Conservation (phyloP, 2,329 filamentous ascomycete species). For the Trichoderma arundinaceum region DNA sequence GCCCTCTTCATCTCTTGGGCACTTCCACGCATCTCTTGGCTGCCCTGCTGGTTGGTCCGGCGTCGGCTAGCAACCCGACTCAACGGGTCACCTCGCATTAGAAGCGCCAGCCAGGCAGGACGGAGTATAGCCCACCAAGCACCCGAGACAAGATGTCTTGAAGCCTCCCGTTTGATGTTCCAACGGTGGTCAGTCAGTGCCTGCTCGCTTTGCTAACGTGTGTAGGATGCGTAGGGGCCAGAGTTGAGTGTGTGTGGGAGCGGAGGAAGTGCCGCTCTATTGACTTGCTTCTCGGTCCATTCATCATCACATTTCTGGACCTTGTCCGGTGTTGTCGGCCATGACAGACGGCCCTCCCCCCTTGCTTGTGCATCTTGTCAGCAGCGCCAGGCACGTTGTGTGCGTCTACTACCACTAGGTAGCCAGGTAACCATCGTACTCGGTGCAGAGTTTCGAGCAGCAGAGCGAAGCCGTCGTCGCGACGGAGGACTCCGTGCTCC, state of each 20-base stretch:
- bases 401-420: not conserved
- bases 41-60: constrained; percentile 6
- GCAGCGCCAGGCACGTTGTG: not conserved
- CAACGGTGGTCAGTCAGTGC: too few relatives aligned
- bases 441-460: not conserved
- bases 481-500: constrained; percentile 23
- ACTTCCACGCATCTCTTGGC: constrained; percentile 22
- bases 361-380: constrained; percentile 14
- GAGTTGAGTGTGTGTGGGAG: too few relatives aligned
- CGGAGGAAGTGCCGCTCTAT: too few relatives aligned
- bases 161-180: not conserved
- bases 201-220: too few relatives aligned
- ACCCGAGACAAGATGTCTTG: constrained; percentile 2
- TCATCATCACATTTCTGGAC: not conserved
- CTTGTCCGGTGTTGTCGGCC: constrained; percentile 6
- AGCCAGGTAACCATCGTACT: not conserved
- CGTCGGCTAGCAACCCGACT: not conserved
- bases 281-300: not conserved
- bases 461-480: not conserved
- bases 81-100: not conserved
- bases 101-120: too few relatives aligned
- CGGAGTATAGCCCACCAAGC: too few relatives aligned
- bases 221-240: too few relatives aligned
- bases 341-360: not conserved
- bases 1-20: constrained; percentile 1